Base-by-base conservation (phyloP, 1,284 basidiomycete species). In the Cryptococcus sp. region DNA sequence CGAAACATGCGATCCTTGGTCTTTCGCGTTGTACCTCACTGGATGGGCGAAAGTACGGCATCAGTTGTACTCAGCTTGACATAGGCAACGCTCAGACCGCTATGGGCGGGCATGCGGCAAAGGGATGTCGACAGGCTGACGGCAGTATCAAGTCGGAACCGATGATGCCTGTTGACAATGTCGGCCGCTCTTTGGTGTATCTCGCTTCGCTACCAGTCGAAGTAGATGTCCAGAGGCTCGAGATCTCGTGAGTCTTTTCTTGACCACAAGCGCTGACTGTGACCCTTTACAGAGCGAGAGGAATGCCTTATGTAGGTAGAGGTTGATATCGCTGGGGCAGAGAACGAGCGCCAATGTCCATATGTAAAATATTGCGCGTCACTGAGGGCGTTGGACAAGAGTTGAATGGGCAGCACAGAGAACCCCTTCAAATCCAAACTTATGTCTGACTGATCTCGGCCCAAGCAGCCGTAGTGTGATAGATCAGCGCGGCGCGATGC, bases 51-150 rank as follows among this genome's bases (percentile, higher is more conserved):
- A 78, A 82, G 27, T 84, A 84, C 71, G 82, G 84, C 66, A 91
- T 93, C 59, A 83, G 88, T 3, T 86, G 85, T 67, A 88, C 87
- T 0, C 88, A 91, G 70, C 84, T 91, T 48, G 89, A 91, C 69
- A 88, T 91, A 47, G 89, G 88, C 15, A 89, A 89, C 69, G 87
- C 88, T 2, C 78, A 78, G 27, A 89, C 88, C 0, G 77, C 78
- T 1, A 83, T 90, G 80, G 82, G 82, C 2, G 70, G 67, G 11
- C 81, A 81, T 47, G 65, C 75, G 3, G 64, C 70, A 5, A 64
- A 68, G 8, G 87, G 88, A 3, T 80, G 83, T 0, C 77, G 85
- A 30, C 89, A 91, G 71, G 82, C 89, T 0, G 83, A 90, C 70
- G 89, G 89, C 2, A 77, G 80, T 15, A 75, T 81, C 23, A 72